A percentile compares a stretch with the other conserved stretches of the same genome.
Conservation (phyloP, 2,329 filamentous ascomycete genomes). For the Shiraia bambusicola region DNA sequence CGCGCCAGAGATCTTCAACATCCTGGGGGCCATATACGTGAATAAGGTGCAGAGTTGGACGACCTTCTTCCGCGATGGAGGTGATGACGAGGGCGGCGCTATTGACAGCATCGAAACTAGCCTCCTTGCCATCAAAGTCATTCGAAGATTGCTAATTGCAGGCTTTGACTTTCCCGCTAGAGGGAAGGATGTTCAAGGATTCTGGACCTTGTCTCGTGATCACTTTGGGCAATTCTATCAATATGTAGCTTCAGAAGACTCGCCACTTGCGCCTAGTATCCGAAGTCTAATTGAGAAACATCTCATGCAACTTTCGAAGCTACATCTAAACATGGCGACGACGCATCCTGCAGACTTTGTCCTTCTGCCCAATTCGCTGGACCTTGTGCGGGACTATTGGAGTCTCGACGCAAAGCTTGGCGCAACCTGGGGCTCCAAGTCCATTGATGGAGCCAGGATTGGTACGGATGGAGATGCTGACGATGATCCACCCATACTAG, state of each 20-base stretch:
- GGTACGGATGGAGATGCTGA: slow-evolving; percentile 51
- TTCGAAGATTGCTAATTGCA: slow-evolving; percentile 75
- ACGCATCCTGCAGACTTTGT: slow-evolving; percentile 80
- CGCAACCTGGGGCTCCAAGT: slow-evolving; percentile 65
- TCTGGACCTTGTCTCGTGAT: slow-evolving; percentile 78
- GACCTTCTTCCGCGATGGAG: slow-evolving; percentile 58
- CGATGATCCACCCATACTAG: slow-evolving; percentile 61
- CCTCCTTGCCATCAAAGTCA: slow-evolving; percentile 72
- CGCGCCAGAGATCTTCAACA: slow-evolving; percentile 79
- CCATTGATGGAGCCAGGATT: slow-evolving; percentile 43
- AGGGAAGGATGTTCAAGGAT: slow-evolving; percentile 71
- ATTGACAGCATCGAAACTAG: slow-evolving; percentile 73
- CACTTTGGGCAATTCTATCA: slow-evolving; percentile 73
- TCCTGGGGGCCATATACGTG: slow-evolving; percentile 77
- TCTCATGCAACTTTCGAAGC: slow-evolving; percentile 83
- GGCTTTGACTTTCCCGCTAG: slow-evolving; percentile 84
- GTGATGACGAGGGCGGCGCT: slow-evolving; percentile 60
- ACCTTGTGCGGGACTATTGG: slow-evolving; percentile 84
- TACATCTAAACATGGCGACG: slow-evolving; percentile 84
- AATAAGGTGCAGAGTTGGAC: slow-evolving; percentile 72
- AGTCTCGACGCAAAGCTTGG: slow-evolving; percentile 74
- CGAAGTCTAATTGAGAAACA: slow-evolving; percentile 76
- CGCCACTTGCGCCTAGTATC: slow-evolving; percentile 53
- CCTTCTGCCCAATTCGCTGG: slow-evolving; percentile 74
- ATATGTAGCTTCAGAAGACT: slow-evolving; percentile 60